Evolutionary conservation across 306 rosid species (phyloP).

Genomic region (Begonia loranthoides): DNA sequence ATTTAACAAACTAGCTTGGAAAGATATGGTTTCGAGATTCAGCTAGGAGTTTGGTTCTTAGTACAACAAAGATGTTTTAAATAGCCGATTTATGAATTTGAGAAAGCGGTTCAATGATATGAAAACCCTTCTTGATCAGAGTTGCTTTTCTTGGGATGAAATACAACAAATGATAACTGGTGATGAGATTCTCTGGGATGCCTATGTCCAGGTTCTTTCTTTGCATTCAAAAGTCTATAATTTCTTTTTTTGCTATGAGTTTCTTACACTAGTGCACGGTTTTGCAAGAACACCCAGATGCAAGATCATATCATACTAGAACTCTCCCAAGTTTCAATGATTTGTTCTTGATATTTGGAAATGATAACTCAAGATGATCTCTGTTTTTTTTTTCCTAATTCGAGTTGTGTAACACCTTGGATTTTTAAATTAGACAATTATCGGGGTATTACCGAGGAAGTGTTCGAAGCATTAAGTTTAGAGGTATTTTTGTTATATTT

Average conservation of each 20-base stretch:
- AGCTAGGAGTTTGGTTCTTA: slow-evolving; percentile 35
- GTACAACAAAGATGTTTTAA: slow-evolving; percentile 25
- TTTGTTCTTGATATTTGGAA: slow-evolving; percentile 38
- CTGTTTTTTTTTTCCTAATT: no score
- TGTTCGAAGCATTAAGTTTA: no score
- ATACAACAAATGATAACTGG: slow-evolving; percentile 34
- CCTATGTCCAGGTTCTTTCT: slow-evolving; percentile 30
- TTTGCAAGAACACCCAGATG: slow-evolving; percentile 34
- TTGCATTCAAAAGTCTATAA: not conserved
- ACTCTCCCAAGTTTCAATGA: slow-evolving; percentile 45
- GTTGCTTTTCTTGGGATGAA: slow-evolving; percentile 51
- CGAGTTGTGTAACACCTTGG: no score
- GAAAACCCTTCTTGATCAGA: slow-evolving; percentile 30
- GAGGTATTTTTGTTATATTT: no score
- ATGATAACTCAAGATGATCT: not conserved
- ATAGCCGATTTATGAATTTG: slow-evolving; percentile 26
- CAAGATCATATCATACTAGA: slow-evolving; percentile 24
- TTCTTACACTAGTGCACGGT: slow-evolving; percentile 10
- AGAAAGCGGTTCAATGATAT: slow-evolving; percentile 34
- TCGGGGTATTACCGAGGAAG: no score
- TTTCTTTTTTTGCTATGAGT: slow-evolving; percentile 1
- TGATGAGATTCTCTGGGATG: slow-evolving; percentile 35
- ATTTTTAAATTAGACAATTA: no score
- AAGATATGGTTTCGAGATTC: slow-evolving; percentile 34
- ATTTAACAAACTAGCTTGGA: slow-evolving; percentile 36